These are phyloP conservation scores for Phytopythium delawarense DNA, from an alignment of 352 stramenopile genomes.

Conservation along the genomic window DNA sequence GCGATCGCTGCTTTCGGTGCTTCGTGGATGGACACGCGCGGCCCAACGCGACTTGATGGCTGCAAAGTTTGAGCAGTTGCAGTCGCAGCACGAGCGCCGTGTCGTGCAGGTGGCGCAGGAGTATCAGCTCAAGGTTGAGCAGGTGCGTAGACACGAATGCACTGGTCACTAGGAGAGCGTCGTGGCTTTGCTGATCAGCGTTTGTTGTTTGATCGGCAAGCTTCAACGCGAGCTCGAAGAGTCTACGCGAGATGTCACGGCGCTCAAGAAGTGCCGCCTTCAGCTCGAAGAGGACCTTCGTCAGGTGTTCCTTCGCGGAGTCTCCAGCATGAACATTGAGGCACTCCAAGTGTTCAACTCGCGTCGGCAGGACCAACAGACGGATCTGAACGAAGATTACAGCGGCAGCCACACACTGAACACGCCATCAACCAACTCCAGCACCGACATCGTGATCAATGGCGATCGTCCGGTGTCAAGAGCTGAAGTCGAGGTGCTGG, in stretches of 20 bases:
- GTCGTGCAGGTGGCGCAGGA: constrained; percentile 28
- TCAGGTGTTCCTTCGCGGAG: constrained; percentile 60
- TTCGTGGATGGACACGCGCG: constrained; percentile 17
- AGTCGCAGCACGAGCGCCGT: constrained; percentile 27
- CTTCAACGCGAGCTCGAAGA: constrained; percentile 41
- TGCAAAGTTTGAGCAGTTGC: constrained; percentile 8
- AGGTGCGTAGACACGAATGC: constrained; percentile 15
- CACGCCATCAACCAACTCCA: neutral
- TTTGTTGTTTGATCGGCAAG: constrained; percentile 7
- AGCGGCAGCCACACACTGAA: neutral
- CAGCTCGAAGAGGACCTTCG: constrained; percentile 59
- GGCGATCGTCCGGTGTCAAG: neutral
- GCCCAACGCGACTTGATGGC: constrained; percentile 4
- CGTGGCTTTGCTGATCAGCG: neutral
- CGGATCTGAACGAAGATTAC: neutral
- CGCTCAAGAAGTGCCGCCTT: constrained; percentile 36
- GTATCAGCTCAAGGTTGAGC: constrained; percentile 38
- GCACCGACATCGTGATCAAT: neutral
- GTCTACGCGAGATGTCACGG: constrained; percentile 22
- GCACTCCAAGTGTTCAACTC: constrained; percentile 52
- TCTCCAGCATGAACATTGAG: constrained; percentile 81
- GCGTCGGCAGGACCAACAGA: neutral
- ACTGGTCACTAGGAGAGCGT: neutral
- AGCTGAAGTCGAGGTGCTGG: neutral
- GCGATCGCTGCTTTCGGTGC: constrained; percentile 9